Conservation (phyloP, 2,329 filamentous ascomycete species). For the Fusarium sp. region DNA sequence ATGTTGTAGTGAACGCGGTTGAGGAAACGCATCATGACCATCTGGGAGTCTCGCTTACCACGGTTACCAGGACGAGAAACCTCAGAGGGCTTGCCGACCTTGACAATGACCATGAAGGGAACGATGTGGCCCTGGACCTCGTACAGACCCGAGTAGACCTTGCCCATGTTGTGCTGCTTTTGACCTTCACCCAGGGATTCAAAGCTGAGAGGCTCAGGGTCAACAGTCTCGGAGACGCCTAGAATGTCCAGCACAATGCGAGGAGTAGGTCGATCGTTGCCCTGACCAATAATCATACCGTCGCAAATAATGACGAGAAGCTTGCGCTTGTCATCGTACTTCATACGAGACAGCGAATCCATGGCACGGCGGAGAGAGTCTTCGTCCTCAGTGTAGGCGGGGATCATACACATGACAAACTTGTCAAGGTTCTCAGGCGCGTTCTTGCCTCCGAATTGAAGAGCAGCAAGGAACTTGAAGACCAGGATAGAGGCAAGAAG, state of each 20-base stretch:
- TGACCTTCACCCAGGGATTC: conserved; percentile 93
- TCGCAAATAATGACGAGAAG: conserved; percentile 91
- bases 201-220: conserved; percentile 95
- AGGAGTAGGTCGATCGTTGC: conserved; percentile 94
- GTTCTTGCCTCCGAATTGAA: conserved; percentile 92
- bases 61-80: conserved; percentile 94
- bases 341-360: conserved; percentile 93
- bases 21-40: conserved; percentile 98
- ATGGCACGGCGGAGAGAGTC: conserved; percentile 96
- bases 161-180: conserved; percentile 99
- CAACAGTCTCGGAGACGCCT: conserved; percentile 89
- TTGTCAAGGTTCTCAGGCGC: conserved; percentile 96
- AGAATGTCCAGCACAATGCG: conserved; percentile 97
- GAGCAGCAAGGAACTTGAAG: conserved; percentile 96
- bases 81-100: conserved; percentile 97
- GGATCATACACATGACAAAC: conserved; percentile 97
- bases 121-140: conserved; percentile 98
- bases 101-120: conserved; percentile 95
- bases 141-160: conserved; percentile 96
- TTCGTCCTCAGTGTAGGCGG: conserved; percentile 97
- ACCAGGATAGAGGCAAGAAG: conserved; percentile 81
- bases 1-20: conserved; percentile 98
- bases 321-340: conserved; percentile 98
- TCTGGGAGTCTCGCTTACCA: conserved; percentile 99
- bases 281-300: conserved; percentile 99